Evolutionary conservation across 2,329 filamentous ascomycete species (phyloP).

Genomic region (Aspergillus glaucus): DNA sequence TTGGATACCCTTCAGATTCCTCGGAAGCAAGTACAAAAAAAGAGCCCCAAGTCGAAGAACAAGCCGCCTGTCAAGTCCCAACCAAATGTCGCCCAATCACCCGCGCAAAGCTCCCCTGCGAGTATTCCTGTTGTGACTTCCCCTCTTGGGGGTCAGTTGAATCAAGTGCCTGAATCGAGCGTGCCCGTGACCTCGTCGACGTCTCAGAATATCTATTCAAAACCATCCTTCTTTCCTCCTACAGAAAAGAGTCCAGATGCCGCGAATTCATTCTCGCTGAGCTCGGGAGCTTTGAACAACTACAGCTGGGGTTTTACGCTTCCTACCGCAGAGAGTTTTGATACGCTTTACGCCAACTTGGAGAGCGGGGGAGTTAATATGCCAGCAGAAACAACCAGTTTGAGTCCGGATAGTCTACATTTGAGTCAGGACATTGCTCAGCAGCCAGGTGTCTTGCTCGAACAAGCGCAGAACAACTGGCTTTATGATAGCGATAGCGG

Average conservation of each 20-base stretch:
- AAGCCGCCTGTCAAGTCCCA: background rate
- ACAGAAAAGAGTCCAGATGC: slow-evolving; percentile 12
- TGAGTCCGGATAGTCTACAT: slow-evolving; percentile 22
- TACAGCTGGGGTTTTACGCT: slow-evolving; percentile 29
- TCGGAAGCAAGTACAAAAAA: slow-evolving; percentile 16
- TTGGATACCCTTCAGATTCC: slow-evolving; percentile 32
- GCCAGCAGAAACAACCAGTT: slow-evolving; percentile 14
- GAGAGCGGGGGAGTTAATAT: slow-evolving; percentile 12
- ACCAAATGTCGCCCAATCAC: slow-evolving; percentile 3
- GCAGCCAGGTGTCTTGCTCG: slow-evolving; percentile 16
- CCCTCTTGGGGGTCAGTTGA: slow-evolving; percentile 7
- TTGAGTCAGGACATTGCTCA: slow-evolving; percentile 22
- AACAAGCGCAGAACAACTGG: slow-evolving; percentile 14
- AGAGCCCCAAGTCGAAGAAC: background rate
- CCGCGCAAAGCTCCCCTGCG: slow-evolving; percentile 9
- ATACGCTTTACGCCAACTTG: slow-evolving; percentile 30
- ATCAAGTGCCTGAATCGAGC: slow-evolving; percentile 1
- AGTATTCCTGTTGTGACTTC: background rate
- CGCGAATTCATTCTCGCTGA: slow-evolving; percentile 17
- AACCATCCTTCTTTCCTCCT: slow-evolving; percentile 8
- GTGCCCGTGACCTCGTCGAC: slow-evolving; percentile 5
- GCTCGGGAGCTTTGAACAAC: slow-evolving; percentile 17
- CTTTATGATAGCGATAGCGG: slow-evolving; percentile 29
- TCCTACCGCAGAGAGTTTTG: slow-evolving; percentile 31
- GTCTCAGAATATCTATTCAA: slow-evolving; percentile 8